Evolutionary conservation across 2,329 filamentous ascomycete genomes (phyloP).

Genomic region (Cryphonectria nitschkei): DNA sequence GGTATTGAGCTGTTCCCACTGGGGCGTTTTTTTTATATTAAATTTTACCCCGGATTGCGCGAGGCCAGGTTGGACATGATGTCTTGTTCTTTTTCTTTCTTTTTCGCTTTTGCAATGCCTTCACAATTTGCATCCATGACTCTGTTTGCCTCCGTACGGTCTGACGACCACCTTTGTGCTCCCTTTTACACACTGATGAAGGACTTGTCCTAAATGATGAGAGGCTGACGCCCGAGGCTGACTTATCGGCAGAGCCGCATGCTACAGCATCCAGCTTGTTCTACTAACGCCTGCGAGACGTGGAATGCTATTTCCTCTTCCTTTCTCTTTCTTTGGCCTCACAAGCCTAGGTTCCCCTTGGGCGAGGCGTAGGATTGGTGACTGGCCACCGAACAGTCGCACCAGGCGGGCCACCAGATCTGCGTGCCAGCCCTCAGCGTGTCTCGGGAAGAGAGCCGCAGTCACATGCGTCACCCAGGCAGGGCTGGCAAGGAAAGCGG

Average conservation of each 20-base stretch:
- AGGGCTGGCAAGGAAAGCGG: not conserved
- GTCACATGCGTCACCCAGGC: slow-evolving; percentile 9
- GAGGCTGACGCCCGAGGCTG: slow-evolving; percentile 8
- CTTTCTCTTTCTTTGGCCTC: slow-evolving; percentile 3
- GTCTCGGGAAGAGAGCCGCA: slow-evolving; percentile 20
- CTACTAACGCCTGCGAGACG: slow-evolving; percentile 16
- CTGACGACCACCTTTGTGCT: slow-evolving; percentile 6
- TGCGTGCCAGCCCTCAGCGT: slow-evolving; percentile 7
- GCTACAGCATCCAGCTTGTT: slow-evolving; percentile 3
- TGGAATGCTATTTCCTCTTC: not conserved
- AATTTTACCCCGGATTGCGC: slow-evolving; percentile 4
- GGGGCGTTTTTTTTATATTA: no score
- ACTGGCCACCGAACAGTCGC: not conserved
- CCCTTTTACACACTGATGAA: not conserved
- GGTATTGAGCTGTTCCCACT: not conserved
- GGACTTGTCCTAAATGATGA: slow-evolving; percentile 4
- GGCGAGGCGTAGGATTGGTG: not conserved
- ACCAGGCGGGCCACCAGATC: slow-evolving; percentile 4
- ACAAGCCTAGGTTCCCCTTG: slow-evolving; percentile 3
- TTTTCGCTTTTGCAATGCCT: not conserved
- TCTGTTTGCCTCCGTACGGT: slow-evolving; percentile 11
- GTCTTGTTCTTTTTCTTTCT: no score
- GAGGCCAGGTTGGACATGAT: slow-evolving; percentile 11
- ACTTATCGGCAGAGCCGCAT: not conserved
- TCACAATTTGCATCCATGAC: slow-evolving; percentile 13